Evolutionary conservation across 169 alveolate species (phyloP), one percentile per base, ranked within the genome.

Genomic region (Cyclospora cayetanensis): DNA sequence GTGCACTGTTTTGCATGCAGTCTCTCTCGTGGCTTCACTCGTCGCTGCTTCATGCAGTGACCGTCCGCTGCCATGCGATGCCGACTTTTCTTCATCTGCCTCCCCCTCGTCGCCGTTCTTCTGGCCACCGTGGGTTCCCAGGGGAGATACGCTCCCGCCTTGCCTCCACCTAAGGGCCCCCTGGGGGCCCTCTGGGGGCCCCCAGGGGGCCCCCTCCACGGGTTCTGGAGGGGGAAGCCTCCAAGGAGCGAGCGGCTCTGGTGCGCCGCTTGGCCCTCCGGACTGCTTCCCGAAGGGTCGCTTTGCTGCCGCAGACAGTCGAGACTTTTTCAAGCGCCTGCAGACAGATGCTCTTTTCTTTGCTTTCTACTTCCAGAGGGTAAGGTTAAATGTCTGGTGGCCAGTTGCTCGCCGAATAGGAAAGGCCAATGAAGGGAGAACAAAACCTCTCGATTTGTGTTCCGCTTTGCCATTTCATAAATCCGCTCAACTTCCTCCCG

Each of bases 291-390:
- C 90, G 60, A 42, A n/a, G n/a, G 53, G 70, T 20, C 89, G 88
- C 5, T 15, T 66, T 50, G 68, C 65, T 0, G 65, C 41, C 22
- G 76, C 15, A 89, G 70, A 46, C 65, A n/a, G 29, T 9, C 66
- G 53, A 35, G 41, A 42, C 25, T 25, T 90, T 18, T 90, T 90
- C 29, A 3, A 37, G 43, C 15, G 63, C 12, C 55, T 74, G 35
- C 68, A 91, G 1, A 39, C 68, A 7, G 94, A 91, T 35, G 85
- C 94, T 12, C 92, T 91, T 27, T 91, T 91, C 74, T 91, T 91
- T 74, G 55, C 68, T 74, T 91, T 91, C 37, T 91, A 91, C 79
- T 83, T 55, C 52, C 94, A 91, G 65, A 79, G 55, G 89, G 93
- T 89, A 66, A 15, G 34, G 29, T 4, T 22, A 4, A 72, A 29